Evolutionary conservation across 495 filamentous ascomycete species (phyloP), one percentile per base, ranked within the genome.

Genomic region (Penicillium coprophilum): DNA sequence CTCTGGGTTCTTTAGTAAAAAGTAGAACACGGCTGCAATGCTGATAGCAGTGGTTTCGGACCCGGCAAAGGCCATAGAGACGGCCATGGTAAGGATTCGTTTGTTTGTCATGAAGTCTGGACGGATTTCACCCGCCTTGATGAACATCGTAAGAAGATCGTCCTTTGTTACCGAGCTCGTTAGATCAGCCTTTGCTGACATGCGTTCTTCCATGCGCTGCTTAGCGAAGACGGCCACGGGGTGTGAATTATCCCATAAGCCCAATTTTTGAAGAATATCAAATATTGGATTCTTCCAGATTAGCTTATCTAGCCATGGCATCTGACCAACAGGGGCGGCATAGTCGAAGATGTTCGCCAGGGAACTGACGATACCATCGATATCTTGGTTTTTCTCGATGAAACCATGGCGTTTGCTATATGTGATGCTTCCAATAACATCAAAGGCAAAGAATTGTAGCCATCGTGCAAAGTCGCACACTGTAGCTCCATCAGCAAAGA

Each of bases 361-460:
- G 36, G 76, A 79, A 2, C 54, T 59, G 7, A 80, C 62, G 12
- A 80, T 77, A 4, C 72, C 71, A 46, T 86, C 82, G 40, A 87
- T 77, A 55, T 87, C 86, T 24, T 77, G 54, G 4, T 79, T 82
- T 8, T 80, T 72, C 20, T 76, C 74, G 3, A 90, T 59, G 59
- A 89, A 89, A 1, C 86, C 86, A 57, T 86, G 84, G 6, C 73
- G 77, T n/a, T 82, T 71, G 47, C 79, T 81, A 57, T 85, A 90
- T 0, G 85, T 85, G 13, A 89, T 77, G 62, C 71, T 78, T 71
- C 87, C 68, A 73, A 89, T 71, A 30, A 91, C 86, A 62, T 94
- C 90, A 60, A 90, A 92, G 4, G 87, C 86, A 61, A 86, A 92
- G 64, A 84, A 92, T 61, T 91, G 87, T 12, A 91, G 70, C 90